Conservation (phyloP, 169 alveolate species). For the Eimeria sp. region DNA sequence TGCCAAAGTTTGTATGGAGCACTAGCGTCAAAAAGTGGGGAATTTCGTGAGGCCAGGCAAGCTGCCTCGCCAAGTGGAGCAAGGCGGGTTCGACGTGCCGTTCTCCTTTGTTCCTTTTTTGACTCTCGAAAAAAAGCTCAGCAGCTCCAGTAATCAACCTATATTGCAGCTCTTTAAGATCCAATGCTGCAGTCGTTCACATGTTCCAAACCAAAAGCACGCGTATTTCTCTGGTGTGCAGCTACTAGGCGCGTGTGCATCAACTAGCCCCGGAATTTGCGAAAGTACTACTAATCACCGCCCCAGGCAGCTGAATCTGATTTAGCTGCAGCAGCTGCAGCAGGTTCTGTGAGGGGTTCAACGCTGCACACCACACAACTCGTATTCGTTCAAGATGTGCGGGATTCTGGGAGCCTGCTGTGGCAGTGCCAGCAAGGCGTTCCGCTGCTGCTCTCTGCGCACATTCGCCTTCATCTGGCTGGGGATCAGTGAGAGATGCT, state of each 20-base stretch:
- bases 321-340: background rate
- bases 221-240: background rate
- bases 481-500: constrained; percentile 8
- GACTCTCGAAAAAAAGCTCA: background rate
- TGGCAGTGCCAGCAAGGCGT: constrained; percentile 43
- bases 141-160: background rate
- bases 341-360: background rate
- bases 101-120: background rate
- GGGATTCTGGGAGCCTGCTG: constrained; percentile 37
- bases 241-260: background rate
- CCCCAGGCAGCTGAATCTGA: no score
- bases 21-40: background rate
- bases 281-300: background rate
- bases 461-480: constrained; percentile 56
- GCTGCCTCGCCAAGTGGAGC: background rate
- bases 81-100: background rate
- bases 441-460: constrained; percentile 46
- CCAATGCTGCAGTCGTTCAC: background rate
- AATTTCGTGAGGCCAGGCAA: background rate
- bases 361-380: background rate
- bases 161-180: background rate
- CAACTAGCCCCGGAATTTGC: no score
- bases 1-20: background rate
- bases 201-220: background rate
- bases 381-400: background rate